phyloP scores from a whole-genome alignment of 495 filamentous ascomycete species.

The Aspergillus asperescens region DNA sequence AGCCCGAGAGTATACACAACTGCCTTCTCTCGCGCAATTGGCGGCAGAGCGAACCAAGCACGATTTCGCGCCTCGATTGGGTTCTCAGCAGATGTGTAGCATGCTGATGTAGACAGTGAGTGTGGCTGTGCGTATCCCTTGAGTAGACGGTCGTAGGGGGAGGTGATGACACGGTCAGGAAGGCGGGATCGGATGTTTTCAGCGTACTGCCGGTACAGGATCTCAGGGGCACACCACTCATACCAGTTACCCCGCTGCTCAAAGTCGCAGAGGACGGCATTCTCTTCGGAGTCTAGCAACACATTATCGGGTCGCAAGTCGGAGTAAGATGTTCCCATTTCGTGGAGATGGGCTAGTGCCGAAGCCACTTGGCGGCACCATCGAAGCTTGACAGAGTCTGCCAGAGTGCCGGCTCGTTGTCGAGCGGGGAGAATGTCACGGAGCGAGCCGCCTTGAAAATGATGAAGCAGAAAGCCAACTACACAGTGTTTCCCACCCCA shows the following conservation, averaged over 20 bases:
- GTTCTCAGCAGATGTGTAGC: neutral
- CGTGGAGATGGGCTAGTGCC: slow-evolving; percentile 1
- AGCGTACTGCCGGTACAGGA: slow-evolving; percentile 6
- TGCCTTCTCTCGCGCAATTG: slow-evolving; percentile 1
- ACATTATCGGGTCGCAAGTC: slow-evolving; percentile 9
- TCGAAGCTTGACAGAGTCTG: slow-evolving; percentile 2
- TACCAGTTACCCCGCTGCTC: slow-evolving; percentile 10
- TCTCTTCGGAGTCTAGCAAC: neutral
- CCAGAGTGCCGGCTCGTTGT: neutral
- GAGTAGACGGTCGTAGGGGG: slow-evolving; percentile 2
- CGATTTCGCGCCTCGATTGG: slow-evolving; percentile 3
- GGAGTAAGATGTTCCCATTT: neutral
- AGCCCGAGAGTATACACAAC: slow-evolving; percentile 1
- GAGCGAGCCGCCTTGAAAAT: neutral
- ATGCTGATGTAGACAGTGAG: neutral
- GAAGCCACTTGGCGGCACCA: slow-evolving; percentile 9
- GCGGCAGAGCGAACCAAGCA: slow-evolving; percentile 6
- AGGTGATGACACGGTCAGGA: neutral
- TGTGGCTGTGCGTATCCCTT: neutral
- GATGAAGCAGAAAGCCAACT: neutral
- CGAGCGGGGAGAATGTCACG: slow-evolving; percentile 4
- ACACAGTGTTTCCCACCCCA: slow-evolving; percentile 1
- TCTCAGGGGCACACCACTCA: slow-evolving; percentile 6
- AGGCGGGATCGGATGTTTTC: slow-evolving; percentile 7
- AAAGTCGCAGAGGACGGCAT: slow-evolving; percentile 4